These are phyloP conservation scores for Fusarium secorum DNA, from an alignment of 2,329 filamentous ascomycete species.

Conservation along the genomic window DNA sequence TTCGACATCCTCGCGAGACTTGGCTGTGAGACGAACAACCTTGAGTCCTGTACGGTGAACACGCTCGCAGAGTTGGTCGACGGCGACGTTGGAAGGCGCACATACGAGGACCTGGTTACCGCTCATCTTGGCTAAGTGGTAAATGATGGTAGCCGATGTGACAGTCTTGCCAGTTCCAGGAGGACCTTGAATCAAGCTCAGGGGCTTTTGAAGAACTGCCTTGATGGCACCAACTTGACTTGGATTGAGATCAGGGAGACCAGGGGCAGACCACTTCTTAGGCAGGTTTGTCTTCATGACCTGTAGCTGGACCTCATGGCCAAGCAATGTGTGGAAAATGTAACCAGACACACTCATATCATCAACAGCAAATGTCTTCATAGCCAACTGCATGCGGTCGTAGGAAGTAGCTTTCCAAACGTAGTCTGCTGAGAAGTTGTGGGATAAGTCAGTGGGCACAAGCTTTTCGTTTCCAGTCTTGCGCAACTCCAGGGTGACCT, in stretches of 20 bases:
- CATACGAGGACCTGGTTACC: constrained; percentile 95
- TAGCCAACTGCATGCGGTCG: constrained; percentile 97
- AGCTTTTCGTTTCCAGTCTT: constrained; percentile 96
- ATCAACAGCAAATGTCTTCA: constrained; percentile 98
- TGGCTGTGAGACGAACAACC: constrained; percentile 96
- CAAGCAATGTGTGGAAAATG: constrained; percentile 96
- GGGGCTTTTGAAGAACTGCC: constrained; percentile 88
- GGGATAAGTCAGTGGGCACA: constrained; percentile 93
- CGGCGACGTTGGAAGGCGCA: constrained; percentile 96
- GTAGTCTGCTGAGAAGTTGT: constrained; percentile 98
- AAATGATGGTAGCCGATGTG: constrained; percentile 98
- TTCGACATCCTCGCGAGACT: constrained; percentile 97
- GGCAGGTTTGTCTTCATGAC: constrained; percentile 96
- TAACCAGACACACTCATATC: constrained; percentile 99
- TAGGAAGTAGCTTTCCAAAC: constrained; percentile 99
- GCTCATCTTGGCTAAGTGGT: constrained; percentile 94
- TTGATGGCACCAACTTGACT: constrained; percentile 98
- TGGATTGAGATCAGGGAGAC: constrained; percentile 90
- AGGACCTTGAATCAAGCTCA: constrained; percentile 95
- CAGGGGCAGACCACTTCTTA: constrained; percentile 95
- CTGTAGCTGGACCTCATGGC: constrained; percentile 91
- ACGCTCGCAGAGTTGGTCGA: constrained; percentile 97
- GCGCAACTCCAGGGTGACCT: constrained; percentile 93
- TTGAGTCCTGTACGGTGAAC: constrained; percentile 95
- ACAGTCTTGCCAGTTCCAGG: constrained; percentile 98